Percentiles rank a stretch among this genome's conserved stretches.
Evolutionary conservation across 2,329 filamentous ascomycete species (phyloP).

Genomic region (Cladophialophora yegresii): DNA sequence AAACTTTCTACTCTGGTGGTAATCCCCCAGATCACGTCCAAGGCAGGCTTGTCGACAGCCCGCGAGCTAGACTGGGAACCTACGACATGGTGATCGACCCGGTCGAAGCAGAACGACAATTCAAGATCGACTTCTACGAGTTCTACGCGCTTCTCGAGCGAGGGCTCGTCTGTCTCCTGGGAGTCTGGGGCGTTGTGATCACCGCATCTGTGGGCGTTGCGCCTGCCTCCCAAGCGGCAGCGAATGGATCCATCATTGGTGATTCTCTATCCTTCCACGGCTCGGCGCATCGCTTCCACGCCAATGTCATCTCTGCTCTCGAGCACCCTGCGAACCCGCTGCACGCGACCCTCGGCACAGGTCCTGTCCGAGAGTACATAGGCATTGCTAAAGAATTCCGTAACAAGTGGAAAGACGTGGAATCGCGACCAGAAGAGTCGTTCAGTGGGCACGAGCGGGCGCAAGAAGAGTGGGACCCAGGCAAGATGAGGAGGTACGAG

Average conservation of each 20-base stretch:
- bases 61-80: slow-evolving; percentile 19
- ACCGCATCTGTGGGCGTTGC: slow-evolving; percentile 40
- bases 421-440: slow-evolving; percentile 28
- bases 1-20: background rate
- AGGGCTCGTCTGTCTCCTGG: slow-evolving; percentile 67
- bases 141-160: slow-evolving; percentile 74
- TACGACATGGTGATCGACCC: slow-evolving; percentile 32
- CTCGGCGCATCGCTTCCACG: slow-evolving; percentile 62
- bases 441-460: slow-evolving; percentile 30
- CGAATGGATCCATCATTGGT: slow-evolving; percentile 30
- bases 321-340: slow-evolving; percentile 61
- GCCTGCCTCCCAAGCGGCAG: background rate
- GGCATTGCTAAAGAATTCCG: slow-evolving; percentile 68
- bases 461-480: slow-evolving; percentile 36
- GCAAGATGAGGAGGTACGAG: slow-evolving; percentile 37
- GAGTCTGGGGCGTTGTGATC: slow-evolving; percentile 62
- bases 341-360: slow-evolving; percentile 56
- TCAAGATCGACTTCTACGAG: slow-evolving; percentile 77
- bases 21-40: background rate
- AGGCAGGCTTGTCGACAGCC: slow-evolving; percentile 3
- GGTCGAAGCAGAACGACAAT: slow-evolving; percentile 62
- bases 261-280: slow-evolving; percentile 35
- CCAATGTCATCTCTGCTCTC: slow-evolving; percentile 66
- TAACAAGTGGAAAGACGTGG: slow-evolving; percentile 65
- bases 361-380: slow-evolving; percentile 60